phyloP scores from a whole-genome alignment of 768 basidiomycete species.

The Macrolepiota fuliginosa region DNA sequence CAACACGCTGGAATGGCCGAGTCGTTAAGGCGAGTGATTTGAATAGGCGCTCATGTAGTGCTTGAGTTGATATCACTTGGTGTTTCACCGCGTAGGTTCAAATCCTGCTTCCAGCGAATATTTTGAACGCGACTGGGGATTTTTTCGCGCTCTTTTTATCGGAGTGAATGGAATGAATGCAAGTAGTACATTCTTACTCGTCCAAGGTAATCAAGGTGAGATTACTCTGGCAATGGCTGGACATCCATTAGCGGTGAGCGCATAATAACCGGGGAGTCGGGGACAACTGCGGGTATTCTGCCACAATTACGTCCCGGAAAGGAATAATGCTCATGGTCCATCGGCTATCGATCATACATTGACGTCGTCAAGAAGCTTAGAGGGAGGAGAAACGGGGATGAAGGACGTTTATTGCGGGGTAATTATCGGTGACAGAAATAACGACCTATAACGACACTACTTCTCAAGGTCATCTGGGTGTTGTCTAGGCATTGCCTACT shows the following conservation, averaged over 20 bases:
- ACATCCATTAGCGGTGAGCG: background rate
- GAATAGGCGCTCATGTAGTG: slow-evolving; percentile 37
- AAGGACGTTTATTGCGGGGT: background rate
- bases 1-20: slow-evolving; percentile 69
- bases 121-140: slow-evolving; percentile 27
- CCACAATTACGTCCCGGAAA: background rate
- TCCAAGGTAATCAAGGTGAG: background rate
- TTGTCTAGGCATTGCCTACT: background rate
- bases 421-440: background rate
- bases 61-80: slow-evolving; percentile 62
- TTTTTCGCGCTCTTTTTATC: background rate
- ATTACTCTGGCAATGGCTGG: background rate
- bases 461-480: background rate
- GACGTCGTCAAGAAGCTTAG: background rate
- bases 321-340: background rate
- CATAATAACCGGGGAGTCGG: background rate
- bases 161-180: background rate
- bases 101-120: slow-evolving; percentile 85
- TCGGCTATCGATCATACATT: background rate
- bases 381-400: background rate
- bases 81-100: slow-evolving; percentile 88
- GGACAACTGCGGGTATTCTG: background rate
- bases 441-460: background rate
- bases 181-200: background rate
- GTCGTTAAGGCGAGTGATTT: slow-evolving; percentile 94